Evolutionary conservation across 2,329 filamentous ascomycete species (phyloP).

Genomic region (Hansfordia pulvinata): DNA sequence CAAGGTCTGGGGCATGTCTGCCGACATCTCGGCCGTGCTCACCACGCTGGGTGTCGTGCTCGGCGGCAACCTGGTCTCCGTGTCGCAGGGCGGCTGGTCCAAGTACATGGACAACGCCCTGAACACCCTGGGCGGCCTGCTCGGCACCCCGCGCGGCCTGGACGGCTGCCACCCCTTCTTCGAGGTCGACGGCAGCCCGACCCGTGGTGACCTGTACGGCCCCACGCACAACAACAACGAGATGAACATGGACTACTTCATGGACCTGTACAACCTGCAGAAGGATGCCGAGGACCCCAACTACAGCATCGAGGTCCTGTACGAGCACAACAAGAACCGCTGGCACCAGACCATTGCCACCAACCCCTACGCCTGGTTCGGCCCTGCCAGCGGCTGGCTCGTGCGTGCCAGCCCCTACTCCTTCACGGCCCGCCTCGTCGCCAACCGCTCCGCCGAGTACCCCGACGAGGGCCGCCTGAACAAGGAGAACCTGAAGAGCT

Average conservation of each 20-base stretch:
- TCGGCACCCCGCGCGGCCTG: slow-evolving; percentile 30
- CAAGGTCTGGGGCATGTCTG: slow-evolving; percentile 30
- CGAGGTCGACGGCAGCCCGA: slow-evolving; percentile 38
- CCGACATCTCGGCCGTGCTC: slow-evolving; percentile 25
- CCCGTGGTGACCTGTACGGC: slow-evolving; percentile 39
- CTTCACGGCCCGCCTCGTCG: slow-evolving; percentile 26
- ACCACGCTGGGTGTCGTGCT: slow-evolving; percentile 31
- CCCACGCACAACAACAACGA: slow-evolving; percentile 31
- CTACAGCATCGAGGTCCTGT: slow-evolving; percentile 29
- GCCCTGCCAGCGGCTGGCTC: slow-evolving; percentile 34
- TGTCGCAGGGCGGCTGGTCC: slow-evolving; percentile 30
- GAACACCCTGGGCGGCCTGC: slow-evolving; percentile 26
- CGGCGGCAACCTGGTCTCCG: slow-evolving; percentile 33
- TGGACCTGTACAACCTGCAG: slow-evolving; percentile 26
- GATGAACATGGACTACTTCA: slow-evolving; percentile 37
- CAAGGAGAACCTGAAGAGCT: slow-evolving; percentile 26
- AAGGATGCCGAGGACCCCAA: too few relatives aligned
- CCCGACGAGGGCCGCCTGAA: slow-evolving; percentile 18
- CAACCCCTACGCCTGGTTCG: slow-evolving; percentile 41
- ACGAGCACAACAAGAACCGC: slow-evolving; percentile 25
- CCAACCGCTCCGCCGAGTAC: slow-evolving; percentile 27
- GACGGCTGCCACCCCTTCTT: slow-evolving; percentile 39
- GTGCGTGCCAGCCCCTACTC: slow-evolving; percentile 37
- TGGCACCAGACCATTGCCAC: slow-evolving; percentile 31
- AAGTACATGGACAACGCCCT: slow-evolving; percentile 24